phyloP scores from a whole-genome alignment of 106 monocot species.

The Xerophyta viscosa region DNA sequence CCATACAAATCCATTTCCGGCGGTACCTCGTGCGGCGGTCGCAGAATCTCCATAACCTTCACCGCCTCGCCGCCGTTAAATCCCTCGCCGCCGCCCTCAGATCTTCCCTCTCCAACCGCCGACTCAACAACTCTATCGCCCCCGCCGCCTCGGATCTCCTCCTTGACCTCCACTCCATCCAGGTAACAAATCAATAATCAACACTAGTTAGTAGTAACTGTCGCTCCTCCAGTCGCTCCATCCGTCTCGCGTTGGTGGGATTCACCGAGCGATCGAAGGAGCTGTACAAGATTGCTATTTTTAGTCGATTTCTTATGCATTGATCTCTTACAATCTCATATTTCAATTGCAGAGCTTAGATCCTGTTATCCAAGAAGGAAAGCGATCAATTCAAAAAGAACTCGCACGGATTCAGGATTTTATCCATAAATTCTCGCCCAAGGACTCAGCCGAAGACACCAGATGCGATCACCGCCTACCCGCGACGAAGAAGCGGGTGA shows the following conservation, averaged over 20 bases:
- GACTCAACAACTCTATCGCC: slow-evolving; percentile 9
- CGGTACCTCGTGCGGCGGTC: slow-evolving; percentile 62
- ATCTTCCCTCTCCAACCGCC: slow-evolving; percentile 24
- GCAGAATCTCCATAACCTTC: slow-evolving; percentile 60
- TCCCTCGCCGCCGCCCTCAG: slow-evolving; percentile 38
- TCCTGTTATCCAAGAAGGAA: slow-evolving; percentile 69
- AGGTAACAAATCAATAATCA: slow-evolving; percentile 22
- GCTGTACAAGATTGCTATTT: not conserved
- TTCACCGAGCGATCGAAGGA: too few relatives aligned
- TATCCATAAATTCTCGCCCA: slow-evolving; percentile 32
- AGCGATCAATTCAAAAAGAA: slow-evolving; percentile 46
- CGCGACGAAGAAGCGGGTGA: slow-evolving; percentile 30
- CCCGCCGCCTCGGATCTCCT: slow-evolving; percentile 57
- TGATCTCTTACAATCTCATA: not conserved
- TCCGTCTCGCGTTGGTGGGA: too few relatives aligned
- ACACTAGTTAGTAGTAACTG: not conserved
- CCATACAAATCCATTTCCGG: slow-evolving; percentile 69
- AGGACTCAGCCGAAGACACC: slow-evolving; percentile 8
- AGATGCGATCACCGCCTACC: not conserved
- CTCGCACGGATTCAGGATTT: slow-evolving; percentile 45
- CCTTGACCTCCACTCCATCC: slow-evolving; percentile 55
- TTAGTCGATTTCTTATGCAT: not conserved
- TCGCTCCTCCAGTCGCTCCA: not conserved
- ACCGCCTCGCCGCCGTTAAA: slow-evolving; percentile 56
- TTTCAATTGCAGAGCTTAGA: slow-evolving; percentile 39